phyloP scores from a whole-genome alignment of 768 basidiomycete species.

The Auricularia heimuer region DNA sequence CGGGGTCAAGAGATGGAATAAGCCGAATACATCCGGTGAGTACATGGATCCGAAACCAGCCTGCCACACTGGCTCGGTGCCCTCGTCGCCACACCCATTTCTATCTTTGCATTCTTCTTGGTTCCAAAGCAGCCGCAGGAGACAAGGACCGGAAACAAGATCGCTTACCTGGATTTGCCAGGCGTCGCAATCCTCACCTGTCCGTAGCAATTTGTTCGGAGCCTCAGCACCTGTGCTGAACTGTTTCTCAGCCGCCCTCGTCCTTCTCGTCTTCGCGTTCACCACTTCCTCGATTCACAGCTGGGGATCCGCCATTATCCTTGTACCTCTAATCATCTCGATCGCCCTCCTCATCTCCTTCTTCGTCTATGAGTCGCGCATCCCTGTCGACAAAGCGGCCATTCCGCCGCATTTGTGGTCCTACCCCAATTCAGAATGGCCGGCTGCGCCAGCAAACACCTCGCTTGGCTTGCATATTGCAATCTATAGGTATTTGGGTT shows the following conservation, averaged over 20 bases:
- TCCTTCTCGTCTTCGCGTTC: slow-evolving; percentile 27
- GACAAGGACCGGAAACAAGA: neutral
- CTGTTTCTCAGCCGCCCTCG: slow-evolving; percentile 17
- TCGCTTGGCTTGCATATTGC: too few relatives aligned
- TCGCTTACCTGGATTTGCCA: slow-evolving; percentile 23
- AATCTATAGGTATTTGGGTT: too few relatives aligned
- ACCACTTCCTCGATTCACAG: slow-evolving; percentile 39
- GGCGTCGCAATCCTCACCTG: slow-evolving; percentile 28
- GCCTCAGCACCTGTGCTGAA: neutral
- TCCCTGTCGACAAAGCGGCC: slow-evolving; percentile 4
- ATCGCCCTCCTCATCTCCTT: neutral
- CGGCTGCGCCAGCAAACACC: too few relatives aligned
- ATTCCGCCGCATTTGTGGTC: slow-evolving; percentile 7
- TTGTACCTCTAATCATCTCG: slow-evolving; percentile 23
- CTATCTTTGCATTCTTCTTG: slow-evolving; percentile 5
- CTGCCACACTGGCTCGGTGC: slow-evolving; percentile 21
- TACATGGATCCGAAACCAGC: too few relatives aligned
- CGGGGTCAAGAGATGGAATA: too few relatives aligned
- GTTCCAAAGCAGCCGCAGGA: slow-evolving; percentile 3
- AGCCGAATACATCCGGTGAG: too few relatives aligned
- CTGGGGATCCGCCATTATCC: slow-evolving; percentile 37
- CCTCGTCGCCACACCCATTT: slow-evolving; percentile 13
- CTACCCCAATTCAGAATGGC: neutral
- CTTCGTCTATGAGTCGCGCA: slow-evolving; percentile 5
- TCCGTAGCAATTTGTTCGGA: slow-evolving; percentile 5